Percentiles rank a stretch among this genome's conserved stretches.
phyloP scores from a whole-genome alignment of 768 basidiomycete genomes.

The Amanita pseudoporphyria region DNA sequence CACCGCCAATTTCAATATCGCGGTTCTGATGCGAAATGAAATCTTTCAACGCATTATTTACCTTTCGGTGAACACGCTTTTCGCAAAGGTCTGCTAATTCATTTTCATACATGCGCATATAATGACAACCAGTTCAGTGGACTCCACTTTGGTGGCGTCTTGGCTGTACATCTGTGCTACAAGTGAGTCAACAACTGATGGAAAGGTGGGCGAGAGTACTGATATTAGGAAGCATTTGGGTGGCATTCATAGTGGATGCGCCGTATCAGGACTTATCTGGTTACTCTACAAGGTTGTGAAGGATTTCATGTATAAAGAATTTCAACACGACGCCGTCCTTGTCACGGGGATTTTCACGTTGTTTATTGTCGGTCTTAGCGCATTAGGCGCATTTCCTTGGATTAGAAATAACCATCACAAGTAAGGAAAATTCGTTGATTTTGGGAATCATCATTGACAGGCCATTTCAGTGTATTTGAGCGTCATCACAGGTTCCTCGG shows the following conservation, averaged over 20 bases:
- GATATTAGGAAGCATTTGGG: conserved; percentile 49
- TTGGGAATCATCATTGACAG: conserved; percentile 2
- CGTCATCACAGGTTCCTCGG: conserved; percentile 74
- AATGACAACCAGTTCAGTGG: conserved; percentile 37
- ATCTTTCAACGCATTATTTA: conserved; percentile 66
- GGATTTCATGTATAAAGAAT: conserved; percentile 38
- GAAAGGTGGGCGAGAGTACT: conserved; percentile 6
- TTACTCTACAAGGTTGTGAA: conserved; percentile 52
- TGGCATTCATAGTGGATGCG: conserved; percentile 73
- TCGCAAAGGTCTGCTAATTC: conserved; percentile 46
- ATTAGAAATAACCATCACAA: conserved; percentile 76
- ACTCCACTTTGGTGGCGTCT: conserved; percentile 63
- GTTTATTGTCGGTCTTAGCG: conserved; percentile 45
- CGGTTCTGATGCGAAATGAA: conserved; percentile 71
- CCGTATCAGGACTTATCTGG: conserved; percentile 65
- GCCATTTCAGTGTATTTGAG: conserved; percentile 58
- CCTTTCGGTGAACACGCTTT: conserved; percentile 52
- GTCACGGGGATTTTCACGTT: conserved; percentile 53
- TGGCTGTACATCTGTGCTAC: conserved; percentile 63
- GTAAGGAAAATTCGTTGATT: conserved; percentile 28
- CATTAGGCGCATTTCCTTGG: conserved; percentile 67
- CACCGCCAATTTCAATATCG: conserved; percentile 61
- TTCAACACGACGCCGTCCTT: conserved; percentile 47
- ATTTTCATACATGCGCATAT: neutral
- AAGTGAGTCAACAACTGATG: conserved; percentile 26